phyloP scores from a whole-genome alignment of 352 stramenopile genomes.

The Aphanomyces astaci region DNA sequence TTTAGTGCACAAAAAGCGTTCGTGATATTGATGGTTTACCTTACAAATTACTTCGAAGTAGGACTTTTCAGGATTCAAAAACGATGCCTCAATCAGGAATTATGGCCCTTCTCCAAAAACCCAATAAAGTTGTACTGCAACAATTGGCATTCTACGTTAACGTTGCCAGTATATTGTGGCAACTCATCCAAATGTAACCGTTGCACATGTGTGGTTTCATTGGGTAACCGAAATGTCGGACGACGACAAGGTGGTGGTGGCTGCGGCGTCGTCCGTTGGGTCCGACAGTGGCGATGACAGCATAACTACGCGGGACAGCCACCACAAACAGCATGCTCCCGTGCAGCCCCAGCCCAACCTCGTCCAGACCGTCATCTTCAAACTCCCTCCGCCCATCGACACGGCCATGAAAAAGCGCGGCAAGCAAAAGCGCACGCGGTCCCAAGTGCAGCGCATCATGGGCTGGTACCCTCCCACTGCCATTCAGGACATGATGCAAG shows the following conservation, averaged over 20 bases:
- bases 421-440: background rate
- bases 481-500: background rate
- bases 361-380: background rate
- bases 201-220: no score
- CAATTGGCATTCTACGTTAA: no score
- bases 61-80: no score
- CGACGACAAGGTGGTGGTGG: background rate
- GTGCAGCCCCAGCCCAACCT: background rate
- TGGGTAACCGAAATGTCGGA: background rate
- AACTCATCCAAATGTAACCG: no score
- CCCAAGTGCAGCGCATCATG: conserved; percentile 15
- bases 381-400: background rate
- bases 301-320: background rate
- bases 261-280: background rate
- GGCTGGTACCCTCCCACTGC: conserved; percentile 4
- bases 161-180: no score
- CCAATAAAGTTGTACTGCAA: no score
- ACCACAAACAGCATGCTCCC: background rate
- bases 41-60: no score
- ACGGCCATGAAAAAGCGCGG: background rate
- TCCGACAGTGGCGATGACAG: background rate
- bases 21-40: no score
- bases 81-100: no score
- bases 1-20: no score
- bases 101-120: no score